Evolutionary conservation across 495 filamentous ascomycete species (phyloP), one percentile per base, ranked within the genome.

Genomic region (Acidomyces sp.): DNA sequence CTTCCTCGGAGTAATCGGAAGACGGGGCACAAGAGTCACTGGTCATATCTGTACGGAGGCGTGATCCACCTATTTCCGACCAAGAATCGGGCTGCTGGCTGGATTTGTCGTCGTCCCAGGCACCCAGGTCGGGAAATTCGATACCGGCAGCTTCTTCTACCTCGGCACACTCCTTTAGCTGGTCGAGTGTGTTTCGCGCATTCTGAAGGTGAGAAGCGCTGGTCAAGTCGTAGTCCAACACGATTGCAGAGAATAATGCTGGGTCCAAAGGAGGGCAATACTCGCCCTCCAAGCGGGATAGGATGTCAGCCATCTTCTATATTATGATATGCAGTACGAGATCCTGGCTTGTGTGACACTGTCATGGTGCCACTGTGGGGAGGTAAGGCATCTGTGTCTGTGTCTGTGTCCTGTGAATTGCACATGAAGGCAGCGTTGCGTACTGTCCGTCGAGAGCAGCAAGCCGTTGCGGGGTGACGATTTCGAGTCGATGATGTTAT

Each of bases 101-200:
- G 18, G 49, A 34, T 53, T 54, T 31, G 24, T 43, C 52, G 15
- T 56, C 34, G 19, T 49, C 54, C 19, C 23, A 42, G 18, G 34
- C 40, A 28, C 74, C 70, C 24, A 73, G 74, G 2, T 81, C 85
- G 9, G 80, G 85, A 0, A 84, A 75, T 43, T 93, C 84, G 54
- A 92, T 92, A 0, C 72, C 76, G 0, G 74, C 70, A 12, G 69
- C 63, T 48, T 84, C 77, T 46, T 88, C 79, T 16, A 68, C 65
- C 16, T 64, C 48, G 0, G 80, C 82, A 25, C 64, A 60, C 7
- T 69, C 59, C 32, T 75, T 77, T 6, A 93, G 56, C 1, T 57
- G 36, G 16, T 77, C 60, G 1, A 93, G 62, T 1, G 65, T 64
- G 11, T 65, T 46, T 6, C 71, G 65, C 12, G 74, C 67, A n/a